These are phyloP conservation scores for Adansonia gregorii DNA, from an alignment of 441 rosid species.

Conservation along the genomic window DNA sequence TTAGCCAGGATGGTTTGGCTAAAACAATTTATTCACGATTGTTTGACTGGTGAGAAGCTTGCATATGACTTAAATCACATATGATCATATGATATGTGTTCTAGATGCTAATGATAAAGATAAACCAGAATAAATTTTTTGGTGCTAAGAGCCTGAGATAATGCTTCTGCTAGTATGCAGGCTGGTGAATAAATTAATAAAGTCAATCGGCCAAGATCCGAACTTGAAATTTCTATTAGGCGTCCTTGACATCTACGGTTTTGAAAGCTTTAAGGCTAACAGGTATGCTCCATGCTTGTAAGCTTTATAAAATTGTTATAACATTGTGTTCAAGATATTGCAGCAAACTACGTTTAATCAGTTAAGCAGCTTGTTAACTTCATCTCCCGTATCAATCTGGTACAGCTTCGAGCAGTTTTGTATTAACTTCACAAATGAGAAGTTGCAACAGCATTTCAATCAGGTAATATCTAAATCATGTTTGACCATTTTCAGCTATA, in stretches of 20 bases:
- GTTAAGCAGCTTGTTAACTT: conserved; percentile 9
- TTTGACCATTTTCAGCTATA: background rate
- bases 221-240: conserved; percentile 29
- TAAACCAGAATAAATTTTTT: no score
- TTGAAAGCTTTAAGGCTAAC: conserved; percentile 68
- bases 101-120: background rate
- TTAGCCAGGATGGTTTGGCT: conserved; percentile 57
- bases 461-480: conserved; percentile 54
- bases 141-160: background rate
- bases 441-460: conserved; percentile 98
- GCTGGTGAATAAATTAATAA: conserved; percentile 29
- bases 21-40: conserved; percentile 44
- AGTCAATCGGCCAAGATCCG: conserved; percentile 29
- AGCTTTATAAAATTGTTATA: background rate
- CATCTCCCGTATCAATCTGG: conserved; percentile 24
- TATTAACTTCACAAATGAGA: conserved; percentile 96
- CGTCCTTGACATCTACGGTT: conserved; percentile 66
- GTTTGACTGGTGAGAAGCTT: conserved; percentile 29
- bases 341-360: background rate
- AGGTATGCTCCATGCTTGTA: conserved; percentile 49
- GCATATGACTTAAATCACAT: conserved; percentile 30
- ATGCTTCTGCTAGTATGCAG: conserved; percentile 19
- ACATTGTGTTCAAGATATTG: background rate
- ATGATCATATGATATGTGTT: conserved; percentile 36
- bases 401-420: conserved; percentile 99